Percentiles rank a stretch among this genome's conserved stretches.
Evolutionary conservation across 371 early-diverging fungal genomes (phyloP).

Genomic region (Fennellomyces sp.): DNA sequence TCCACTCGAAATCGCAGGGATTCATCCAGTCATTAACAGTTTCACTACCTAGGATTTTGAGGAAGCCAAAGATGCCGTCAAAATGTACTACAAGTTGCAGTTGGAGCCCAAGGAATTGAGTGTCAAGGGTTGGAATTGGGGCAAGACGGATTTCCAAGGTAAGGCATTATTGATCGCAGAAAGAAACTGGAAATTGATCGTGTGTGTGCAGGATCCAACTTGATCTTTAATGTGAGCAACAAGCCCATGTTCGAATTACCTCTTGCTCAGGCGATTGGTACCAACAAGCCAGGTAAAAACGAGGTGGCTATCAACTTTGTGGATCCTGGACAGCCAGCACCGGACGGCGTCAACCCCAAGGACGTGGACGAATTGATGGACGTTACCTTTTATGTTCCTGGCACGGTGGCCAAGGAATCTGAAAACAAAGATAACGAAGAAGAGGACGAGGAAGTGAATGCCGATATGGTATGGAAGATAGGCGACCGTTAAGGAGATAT

Average conservation of each 20-base stretch:
- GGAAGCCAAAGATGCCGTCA: conserved; percentile 68
- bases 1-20: too few species aligned
- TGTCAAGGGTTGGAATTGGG: conserved; percentile 97
- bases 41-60: conserved; percentile 85
- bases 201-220: conserved; percentile 55
- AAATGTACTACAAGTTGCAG: conserved; percentile 67
- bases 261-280: conserved; percentile 84
- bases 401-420: conserved; percentile 68
- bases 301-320: conserved; percentile 94
- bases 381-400: conserved; percentile 93
- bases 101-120: conserved; percentile 87
- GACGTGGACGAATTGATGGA: conserved; percentile 87
- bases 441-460: conserved; percentile 75
- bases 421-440: conserved; percentile 53
- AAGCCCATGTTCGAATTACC: conserved; percentile 93
- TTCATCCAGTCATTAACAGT: too few species aligned
- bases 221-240: conserved; percentile 82
- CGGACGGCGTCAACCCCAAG: conserved; percentile 54
- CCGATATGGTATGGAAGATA: conserved; percentile 70
- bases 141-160: conserved; percentile 85
- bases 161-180: too few species aligned
- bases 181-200: background rate
- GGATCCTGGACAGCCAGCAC: conserved; percentile 62
- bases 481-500: too few species aligned
- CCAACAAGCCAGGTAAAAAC: conserved; percentile 85